Conservation (phyloP, 352 stramenopile species). For the Blastocystis sp. region DNA sequence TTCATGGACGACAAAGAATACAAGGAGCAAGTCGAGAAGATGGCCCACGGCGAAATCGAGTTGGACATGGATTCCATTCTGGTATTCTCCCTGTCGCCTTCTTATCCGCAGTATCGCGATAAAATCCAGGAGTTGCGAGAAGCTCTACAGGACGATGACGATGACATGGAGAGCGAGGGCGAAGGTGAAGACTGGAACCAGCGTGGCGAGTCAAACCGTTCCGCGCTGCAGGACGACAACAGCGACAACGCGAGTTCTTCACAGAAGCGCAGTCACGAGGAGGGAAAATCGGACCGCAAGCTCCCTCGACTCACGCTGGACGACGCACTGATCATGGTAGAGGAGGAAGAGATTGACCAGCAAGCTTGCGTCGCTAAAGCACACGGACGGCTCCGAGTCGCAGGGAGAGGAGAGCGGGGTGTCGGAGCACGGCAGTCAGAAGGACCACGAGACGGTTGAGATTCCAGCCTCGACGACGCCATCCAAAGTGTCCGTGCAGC, state of each 20-base stretch:
- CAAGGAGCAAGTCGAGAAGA: neutral
- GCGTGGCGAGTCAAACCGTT: neutral
- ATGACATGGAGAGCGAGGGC: slow-evolving; percentile 19
- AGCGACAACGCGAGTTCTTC: neutral
- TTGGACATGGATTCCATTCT: slow-evolving; percentile 34
- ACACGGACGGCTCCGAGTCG: neutral
- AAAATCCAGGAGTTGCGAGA: slow-evolving; percentile 26
- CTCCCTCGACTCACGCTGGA: slow-evolving; percentile 18
- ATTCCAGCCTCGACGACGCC: neutral
- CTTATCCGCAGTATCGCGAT: slow-evolving; percentile 11
- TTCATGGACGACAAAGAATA: slow-evolving; percentile 16
- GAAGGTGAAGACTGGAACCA: neutral
- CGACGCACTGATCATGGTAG: slow-evolving; percentile 37
- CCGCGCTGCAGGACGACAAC: neutral
- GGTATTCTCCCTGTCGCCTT: neutral
- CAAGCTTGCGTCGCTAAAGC: neutral
- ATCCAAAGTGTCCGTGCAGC: neutral
- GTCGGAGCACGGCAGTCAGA: neutral
- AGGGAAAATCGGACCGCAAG: neutral
- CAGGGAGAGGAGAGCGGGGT: neutral
- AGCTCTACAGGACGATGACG: neutral
- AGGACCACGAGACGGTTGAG: neutral
- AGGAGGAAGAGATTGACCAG: neutral
- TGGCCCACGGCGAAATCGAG: slow-evolving; percentile 1
- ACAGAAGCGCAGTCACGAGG: neutral